Evolutionary conservation across 2,329 filamentous ascomycete genomes (phyloP).

Genomic region (Talaromyces sp.): DNA sequence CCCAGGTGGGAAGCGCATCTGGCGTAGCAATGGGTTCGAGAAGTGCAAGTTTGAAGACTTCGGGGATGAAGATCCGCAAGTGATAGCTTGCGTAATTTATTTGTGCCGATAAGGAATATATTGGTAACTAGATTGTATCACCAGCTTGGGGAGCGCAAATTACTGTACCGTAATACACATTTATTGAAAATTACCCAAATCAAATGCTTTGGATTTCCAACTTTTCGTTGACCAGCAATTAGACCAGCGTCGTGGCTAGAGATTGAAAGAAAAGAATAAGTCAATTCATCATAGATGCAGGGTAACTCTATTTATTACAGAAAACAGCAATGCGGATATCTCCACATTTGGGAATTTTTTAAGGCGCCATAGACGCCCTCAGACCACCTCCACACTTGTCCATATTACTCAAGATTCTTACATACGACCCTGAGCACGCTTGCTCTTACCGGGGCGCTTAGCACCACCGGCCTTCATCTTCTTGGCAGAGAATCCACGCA

Average conservation of each 20-base stretch:
- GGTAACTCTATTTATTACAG: slow-evolving; percentile 27
- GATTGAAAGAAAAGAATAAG: slow-evolving; percentile 2
- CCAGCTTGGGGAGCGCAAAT: not conserved
- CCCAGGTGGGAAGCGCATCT: slow-evolving; percentile 35
- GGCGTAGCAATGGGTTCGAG: slow-evolving; percentile 8
- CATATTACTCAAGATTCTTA: not conserved
- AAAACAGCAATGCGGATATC: slow-evolving; percentile 18
- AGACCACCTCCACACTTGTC: not conserved
- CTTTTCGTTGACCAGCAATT: too few relatives aligned
- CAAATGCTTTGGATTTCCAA: too few relatives aligned
- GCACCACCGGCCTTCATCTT: slow-evolving; percentile 72
- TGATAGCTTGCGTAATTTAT: slow-evolving; percentile 1
- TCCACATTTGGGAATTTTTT: slow-evolving; percentile 14
- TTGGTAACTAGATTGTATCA: not conserved
- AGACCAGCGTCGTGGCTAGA: not conserved
- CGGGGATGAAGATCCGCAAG: not conserved
- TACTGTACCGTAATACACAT: not conserved
- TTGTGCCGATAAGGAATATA: not conserved
- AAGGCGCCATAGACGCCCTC: slow-evolving; percentile 17
- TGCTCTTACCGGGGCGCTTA: slow-evolving; percentile 56
- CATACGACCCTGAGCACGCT: slow-evolving; percentile 36
- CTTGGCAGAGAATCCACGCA: slow-evolving; percentile 77
- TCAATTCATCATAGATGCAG: slow-evolving; percentile 24
- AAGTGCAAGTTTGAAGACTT: slow-evolving; percentile 7
- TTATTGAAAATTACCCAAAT: too few relatives aligned